Base-by-base conservation (phyloP, 306 rosid genomes). In the Datisca glomerata region DNA sequence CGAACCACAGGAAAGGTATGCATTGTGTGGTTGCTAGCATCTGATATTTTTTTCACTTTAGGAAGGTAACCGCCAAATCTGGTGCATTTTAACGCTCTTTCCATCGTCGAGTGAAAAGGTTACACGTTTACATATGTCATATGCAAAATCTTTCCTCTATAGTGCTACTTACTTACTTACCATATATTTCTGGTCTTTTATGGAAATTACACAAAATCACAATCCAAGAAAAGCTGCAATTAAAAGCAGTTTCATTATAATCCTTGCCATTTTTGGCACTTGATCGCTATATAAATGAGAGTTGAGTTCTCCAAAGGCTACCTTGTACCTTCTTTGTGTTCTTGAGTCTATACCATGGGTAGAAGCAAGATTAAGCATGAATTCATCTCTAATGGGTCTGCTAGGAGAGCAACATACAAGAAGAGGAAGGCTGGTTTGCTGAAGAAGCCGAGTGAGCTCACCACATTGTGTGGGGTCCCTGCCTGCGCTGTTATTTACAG, bases 401-500 rank as follows among this genome's bases (percentile, higher is more conserved):
- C n/a, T 9, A 53, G 43, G 27, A 20, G 49, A 43, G 48, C 15
- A n/a, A 40, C 48, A 29, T 44, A 34, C 7, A 18, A 37, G 9
- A 56, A n/a, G 21, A 34, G 45, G 40, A 44, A 19, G 40, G 46
- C 40, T 3, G 32, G 15, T 5, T 10, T 56, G 43, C 12, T 35
- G 17, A 45, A 32, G 2, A 38, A 45, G 27, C 53, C 45, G 29
- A 13, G 8, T 2, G 49, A 45, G 7, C 19, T 36, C 3, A 35
- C 61, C 12, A 41, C 41, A 6, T 12, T 37, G 19, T 37, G 47
- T 11, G 54, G 53, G 14, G 22, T 47, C 24, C 41, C 27, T 14
- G 47, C 63, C 13, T 57, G 47, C 4, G 24, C 46, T 8, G n/a
- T 45, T 14, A 18, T 37, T n/a, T 45, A 25, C 24, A 17, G 36